phyloP scores from a whole-genome alignment of 2,329 filamentous ascomycete species.

The Cytospora chrysosperma region DNA sequence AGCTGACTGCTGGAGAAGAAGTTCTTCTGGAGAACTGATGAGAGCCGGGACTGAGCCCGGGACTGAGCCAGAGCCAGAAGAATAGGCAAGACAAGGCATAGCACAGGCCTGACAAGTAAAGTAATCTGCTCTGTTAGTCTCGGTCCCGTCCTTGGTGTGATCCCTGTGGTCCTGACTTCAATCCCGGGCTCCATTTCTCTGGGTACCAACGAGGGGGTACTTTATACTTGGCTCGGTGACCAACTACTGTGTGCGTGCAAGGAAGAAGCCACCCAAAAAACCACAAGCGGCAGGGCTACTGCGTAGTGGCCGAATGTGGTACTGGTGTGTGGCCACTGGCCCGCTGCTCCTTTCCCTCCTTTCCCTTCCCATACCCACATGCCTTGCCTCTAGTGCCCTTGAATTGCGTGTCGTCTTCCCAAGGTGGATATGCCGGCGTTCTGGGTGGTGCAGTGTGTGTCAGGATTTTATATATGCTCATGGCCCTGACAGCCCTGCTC shows the following conservation, averaged over 20 bases:
- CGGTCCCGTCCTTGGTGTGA: background rate
- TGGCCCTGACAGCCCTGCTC: constrained; percentile 18
- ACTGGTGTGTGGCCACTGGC: constrained; percentile 1
- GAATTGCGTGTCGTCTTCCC: constrained; percentile 16
- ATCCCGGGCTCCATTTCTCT: constrained; percentile 14
- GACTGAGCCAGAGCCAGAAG: background rate
- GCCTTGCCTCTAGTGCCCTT: constrained; percentile 9
- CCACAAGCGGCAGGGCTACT: background rate
- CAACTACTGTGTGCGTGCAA: constrained; percentile 5
- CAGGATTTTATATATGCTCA: constrained; percentile 28
- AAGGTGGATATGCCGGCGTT: constrained; percentile 22
- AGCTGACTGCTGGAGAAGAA: too few species aligned
- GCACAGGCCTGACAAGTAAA: background rate
- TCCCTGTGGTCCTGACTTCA: constrained; percentile 8
- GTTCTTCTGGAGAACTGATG: background rate
- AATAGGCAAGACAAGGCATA: background rate
- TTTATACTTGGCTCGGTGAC: constrained; percentile 17
- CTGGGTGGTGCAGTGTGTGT: constrained; percentile 23
- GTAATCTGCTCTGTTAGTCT: background rate
- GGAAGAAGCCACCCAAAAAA: constrained; percentile 12
- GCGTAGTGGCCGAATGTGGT: background rate
- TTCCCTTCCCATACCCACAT: constrained; percentile 9
- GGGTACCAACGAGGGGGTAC: constrained; percentile 1
- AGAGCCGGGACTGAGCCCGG: background rate
- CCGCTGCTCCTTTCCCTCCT: constrained; percentile 13